phyloP scores from a whole-genome alignment of 352 stramenopile species.

The Globisporangium spinosum region DNA sequence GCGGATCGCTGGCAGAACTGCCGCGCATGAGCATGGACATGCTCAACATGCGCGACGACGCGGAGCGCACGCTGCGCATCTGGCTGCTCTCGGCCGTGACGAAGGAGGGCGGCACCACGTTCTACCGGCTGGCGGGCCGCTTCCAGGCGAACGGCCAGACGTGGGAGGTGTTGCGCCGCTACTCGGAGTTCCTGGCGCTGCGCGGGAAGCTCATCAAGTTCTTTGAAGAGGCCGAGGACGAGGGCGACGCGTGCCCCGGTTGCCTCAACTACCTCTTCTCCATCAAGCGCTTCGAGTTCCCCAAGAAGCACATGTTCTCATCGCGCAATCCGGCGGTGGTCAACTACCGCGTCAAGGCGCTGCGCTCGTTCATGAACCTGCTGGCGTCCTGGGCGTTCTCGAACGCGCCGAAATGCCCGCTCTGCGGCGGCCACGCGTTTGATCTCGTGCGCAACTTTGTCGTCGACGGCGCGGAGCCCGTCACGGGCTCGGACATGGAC shows the following conservation, averaged over 20 bases:
- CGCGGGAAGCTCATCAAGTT: slow-evolving; percentile 78
- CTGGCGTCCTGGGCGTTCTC: slow-evolving; percentile 81
- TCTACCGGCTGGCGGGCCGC: slow-evolving; percentile 65
- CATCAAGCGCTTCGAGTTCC: slow-evolving; percentile 79
- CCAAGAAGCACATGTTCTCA: slow-evolving; percentile 84
- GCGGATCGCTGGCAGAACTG: slow-evolving; percentile 28
- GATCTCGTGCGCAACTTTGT: slow-evolving; percentile 81
- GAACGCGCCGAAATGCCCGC: slow-evolving; percentile 79
- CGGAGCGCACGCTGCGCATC: slow-evolving; percentile 51
- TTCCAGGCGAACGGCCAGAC: slow-evolving; percentile 63
- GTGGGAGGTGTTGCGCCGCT: slow-evolving; percentile 79
- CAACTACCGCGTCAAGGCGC: slow-evolving; percentile 81
- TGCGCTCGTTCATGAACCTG: slow-evolving; percentile 82
- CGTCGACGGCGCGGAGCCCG: slow-evolving; percentile 48
- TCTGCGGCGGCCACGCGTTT: slow-evolving; percentile 76
- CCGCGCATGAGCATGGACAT: slow-evolving; percentile 51
- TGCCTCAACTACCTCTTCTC: slow-evolving; percentile 78
- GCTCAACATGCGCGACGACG: slow-evolving; percentile 42
- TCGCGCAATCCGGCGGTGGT: slow-evolving; percentile 70
- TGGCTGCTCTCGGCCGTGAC: slow-evolving; percentile 63
- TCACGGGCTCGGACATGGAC: slow-evolving; percentile 58
- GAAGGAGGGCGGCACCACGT: slow-evolving; percentile 45
- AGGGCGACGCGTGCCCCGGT: slow-evolving; percentile 68
- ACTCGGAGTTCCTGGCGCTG: slow-evolving; percentile 82
- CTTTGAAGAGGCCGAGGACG: slow-evolving; percentile 57